Base-by-base conservation (phyloP, 1,284 basidiomycete genomes). In the Papiliotrema laurentii region DNA sequence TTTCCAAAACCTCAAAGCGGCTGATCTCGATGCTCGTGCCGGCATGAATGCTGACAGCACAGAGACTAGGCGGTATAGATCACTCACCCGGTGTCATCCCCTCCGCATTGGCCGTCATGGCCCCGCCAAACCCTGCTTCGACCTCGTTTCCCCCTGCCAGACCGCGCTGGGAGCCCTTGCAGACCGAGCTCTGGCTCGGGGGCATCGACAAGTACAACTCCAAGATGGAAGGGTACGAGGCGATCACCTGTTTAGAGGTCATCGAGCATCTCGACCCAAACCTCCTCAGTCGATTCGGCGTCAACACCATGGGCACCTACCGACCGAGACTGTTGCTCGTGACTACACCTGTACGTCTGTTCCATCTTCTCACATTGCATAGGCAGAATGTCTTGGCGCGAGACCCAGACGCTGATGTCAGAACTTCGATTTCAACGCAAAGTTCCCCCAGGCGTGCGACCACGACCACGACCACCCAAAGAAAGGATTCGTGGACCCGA, bases 171-270 rank as follows among this genome's bases (percentile, higher is more conserved):
- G 85, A 89, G 55, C 75, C 80, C 4, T 71, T 93, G 24, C 75
- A 80, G 9, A 82, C 83, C 5, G 80, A 85, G 58, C 69, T 96
- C 1, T 96, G 87, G 86, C 78, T 86, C 37, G 93, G 93, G 7
- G 84, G 83, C 1, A 76, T 97, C 38, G 82, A 89, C 65, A 76
- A 76, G 7, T 78, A 86, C 61, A 96, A 96, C 62, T 76, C 82
- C 22, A 79, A 80, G 35, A 84, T 97, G 56, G 78, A 76, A 45
- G 81, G 78, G 39, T 79, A 82, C 19, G 89, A 96, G 53, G 91
- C 89, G 53, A 86, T 96, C 55, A 81, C 91, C 22, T 82, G 85
- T 18, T 85, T 83, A 5, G 92, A 97, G 78, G 86, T 96, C 83
- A 86, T 97, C 63, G 93, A 97, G 71, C 93, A 97, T 64, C 77